Percentiles rank a stretch among this genome's conserved stretches.
Conservation (phyloP, 768 basidiomycete genomes). For the Mycena olivaceomarginata region DNA sequence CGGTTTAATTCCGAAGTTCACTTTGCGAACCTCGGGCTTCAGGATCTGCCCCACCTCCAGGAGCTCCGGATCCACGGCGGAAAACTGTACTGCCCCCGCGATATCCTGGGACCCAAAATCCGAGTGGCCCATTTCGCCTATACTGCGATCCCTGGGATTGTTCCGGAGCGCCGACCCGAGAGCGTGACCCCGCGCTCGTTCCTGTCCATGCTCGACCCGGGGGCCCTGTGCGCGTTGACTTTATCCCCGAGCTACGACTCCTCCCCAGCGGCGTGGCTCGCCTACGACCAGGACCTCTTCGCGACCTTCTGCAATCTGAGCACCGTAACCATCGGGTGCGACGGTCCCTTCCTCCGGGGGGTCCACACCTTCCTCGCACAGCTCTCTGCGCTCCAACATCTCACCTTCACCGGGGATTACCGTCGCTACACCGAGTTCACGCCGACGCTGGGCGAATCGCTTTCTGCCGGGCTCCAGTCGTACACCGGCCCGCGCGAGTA, state of each 20-base stretch:
- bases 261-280: constrained; percentile 36
- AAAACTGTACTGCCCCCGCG: constrained; percentile 5
- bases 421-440: constrained; percentile 18
- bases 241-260: constrained; percentile 29
- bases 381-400: constrained; percentile 24
- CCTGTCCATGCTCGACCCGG: constrained; percentile 31
- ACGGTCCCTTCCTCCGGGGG: constrained; percentile 33
- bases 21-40: constrained; percentile 26
- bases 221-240: constrained; percentile 9
- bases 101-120: neutral
- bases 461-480: neutral
- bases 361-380: constrained; percentile 26
- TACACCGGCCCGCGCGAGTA: constrained; percentile 30
- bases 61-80: constrained; percentile 34
- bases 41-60: constrained; percentile 14
- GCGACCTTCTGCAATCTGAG: constrained; percentile 10
- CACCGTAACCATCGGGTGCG: constrained; percentile 27
- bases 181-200: constrained; percentile 23
- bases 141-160: constrained; percentile 30
- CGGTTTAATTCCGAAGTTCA: constrained; percentile 24
- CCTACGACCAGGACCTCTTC: constrained; percentile 23
- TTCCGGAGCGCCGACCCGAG: neutral
- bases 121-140: constrained; percentile 28
- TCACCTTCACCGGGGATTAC: constrained; percentile 7
- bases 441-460: neutral